Evolutionary conservation across 2,329 filamentous ascomycete genomes (phyloP).

Genomic region (Drechslera avenae): DNA sequence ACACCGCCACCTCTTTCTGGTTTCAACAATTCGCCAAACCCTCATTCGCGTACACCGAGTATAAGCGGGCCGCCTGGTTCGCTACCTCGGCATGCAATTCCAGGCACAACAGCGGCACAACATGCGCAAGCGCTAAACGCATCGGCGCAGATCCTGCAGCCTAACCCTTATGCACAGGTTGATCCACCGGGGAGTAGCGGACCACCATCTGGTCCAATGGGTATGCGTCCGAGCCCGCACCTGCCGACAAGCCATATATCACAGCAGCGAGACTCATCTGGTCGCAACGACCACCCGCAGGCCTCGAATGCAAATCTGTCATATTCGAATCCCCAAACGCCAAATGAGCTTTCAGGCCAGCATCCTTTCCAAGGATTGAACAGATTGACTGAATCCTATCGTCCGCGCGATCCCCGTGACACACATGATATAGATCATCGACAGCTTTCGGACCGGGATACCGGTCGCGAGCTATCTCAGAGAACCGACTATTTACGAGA

Average conservation of each 20-base stretch:
- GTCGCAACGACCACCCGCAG: slow-evolving; percentile 43
- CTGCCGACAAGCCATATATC: slow-evolving; percentile 36
- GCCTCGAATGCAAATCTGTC: slow-evolving; percentile 35
- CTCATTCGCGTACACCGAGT: slow-evolving; percentile 44
- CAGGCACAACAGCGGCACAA: slow-evolving; percentile 25
- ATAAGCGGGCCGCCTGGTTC: slow-evolving; percentile 36
- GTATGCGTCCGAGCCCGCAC: slow-evolving; percentile 46
- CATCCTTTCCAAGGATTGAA: slow-evolving; percentile 31
- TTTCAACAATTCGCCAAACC: slow-evolving; percentile 42
- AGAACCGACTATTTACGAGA: slow-evolving; percentile 38
- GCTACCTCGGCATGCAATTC: slow-evolving; percentile 32
- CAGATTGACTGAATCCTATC: slow-evolving; percentile 35
- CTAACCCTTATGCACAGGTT: slow-evolving; percentile 47
- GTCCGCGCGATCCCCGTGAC: slow-evolving; percentile 38
- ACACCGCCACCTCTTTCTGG: slow-evolving; percentile 40
- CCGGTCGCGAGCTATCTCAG: slow-evolving; percentile 40
- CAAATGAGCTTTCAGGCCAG: slow-evolving; percentile 35
- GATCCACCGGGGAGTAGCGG: slow-evolving; percentile 39
- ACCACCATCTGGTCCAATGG: slow-evolving; percentile 39
- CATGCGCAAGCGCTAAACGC: slow-evolving; percentile 26
- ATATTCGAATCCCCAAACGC: slow-evolving; percentile 44
- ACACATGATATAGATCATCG: slow-evolving; percentile 37
- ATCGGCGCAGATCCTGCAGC: slow-evolving; percentile 40
- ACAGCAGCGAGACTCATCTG: slow-evolving; percentile 36
- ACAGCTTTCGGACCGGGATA: slow-evolving; percentile 39